Base-by-base conservation (phyloP, 78 protist genomes). In the Dictyostelium brefeldianum region DNA sequence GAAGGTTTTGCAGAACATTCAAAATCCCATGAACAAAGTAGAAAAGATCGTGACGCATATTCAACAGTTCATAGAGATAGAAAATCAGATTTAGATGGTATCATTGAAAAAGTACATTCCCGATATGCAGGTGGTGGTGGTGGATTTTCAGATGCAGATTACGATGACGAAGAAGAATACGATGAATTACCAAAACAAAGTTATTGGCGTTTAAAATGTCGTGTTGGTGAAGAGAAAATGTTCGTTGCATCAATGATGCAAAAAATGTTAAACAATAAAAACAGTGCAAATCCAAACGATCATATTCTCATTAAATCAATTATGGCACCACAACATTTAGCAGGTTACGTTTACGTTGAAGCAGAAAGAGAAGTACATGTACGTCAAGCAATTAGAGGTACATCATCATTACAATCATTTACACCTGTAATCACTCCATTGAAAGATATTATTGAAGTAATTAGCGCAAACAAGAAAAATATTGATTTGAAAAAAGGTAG, bases 311-410 rank as follows among this genome's bases (percentile, higher is more conserved):
- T 95, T n/a, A 82, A 79, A 17, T 95, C 96, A 27, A 83, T 64
- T 29, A n/a, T 95, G 74, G 80, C 84, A 51, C 89, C 80, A 14
- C 78, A 69, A 53, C 94, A 89, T 36, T 29, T 95, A 15, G 65
- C 77, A 15, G 96, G 95, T 64, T 78, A 81, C 25, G 81, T 95
- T 73, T 95, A 95, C 48, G 77, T 95, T 12, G 96, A 95, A 53
- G 96, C 96, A 8, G 82, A 75, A 46, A 89, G 94, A 65, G 89
- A 95, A 36, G 46, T 53, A 5, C 95, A 95, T 31, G 95, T 95
- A 18, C 62, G 71, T 11, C 75, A 87, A 2, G 96, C 96, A 7
- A 85, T 94, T 31, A 62, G 41, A 56, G 94, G 94, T 48, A 65
- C 74, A 65, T 12, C 93, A 0, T 47, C 74, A 80, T 75, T 87